Base-by-base conservation (phyloP, 108 stramenopile genomes). In the Skeletonema menzelii region DNA sequence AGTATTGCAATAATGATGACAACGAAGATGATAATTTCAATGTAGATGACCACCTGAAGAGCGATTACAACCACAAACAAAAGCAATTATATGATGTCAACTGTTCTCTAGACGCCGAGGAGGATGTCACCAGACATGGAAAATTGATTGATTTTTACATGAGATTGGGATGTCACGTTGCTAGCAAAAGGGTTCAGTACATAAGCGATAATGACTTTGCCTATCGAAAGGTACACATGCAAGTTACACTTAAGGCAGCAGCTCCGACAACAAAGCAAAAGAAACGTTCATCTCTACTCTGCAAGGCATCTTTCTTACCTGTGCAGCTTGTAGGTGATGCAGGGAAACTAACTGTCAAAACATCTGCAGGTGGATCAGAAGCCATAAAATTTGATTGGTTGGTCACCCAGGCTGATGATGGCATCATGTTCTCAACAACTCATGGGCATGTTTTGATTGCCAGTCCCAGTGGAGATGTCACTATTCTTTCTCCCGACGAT, bases 171-270 rank as follows among this genome's bases (percentile, higher is more conserved):
- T 88, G 77, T 38, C 35, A 46, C 22, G 70, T 85, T 22, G 83
- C 75, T 42, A 61, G 74, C 13, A 82, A 82, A 13, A 85, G 81
- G 61, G 62, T 84, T 15, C 77, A 81, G 20, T 88, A 84, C 55
- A 63, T 91, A 37, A 87, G 85, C 56, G 86, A 88, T 56, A 88
- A 88, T 60, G 90, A 91, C 64, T 79, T 82, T 19, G 85, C 75
- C 0, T 91, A 88, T 56, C 82, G 87, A 8, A 91, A 84, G 67
- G 58, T 91, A 20, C 84, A 86, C 1, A 91, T 91, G 90, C 71
- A 73, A 27, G 79, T 87, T 8, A 31, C 70, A 57, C 26, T 47
- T 27, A 64, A 56, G 61, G 35, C 47, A 27, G 26, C 44, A 3
- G 35, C 56, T 10, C 27, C 65, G 8, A 34, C 73, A 12, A 17